A percentile compares a stretch with the other conserved stretches of the same genome.
Evolutionary conservation across 495 filamentous ascomycete genomes (phyloP).

Genomic region (Penicillium diatomitis): DNA sequence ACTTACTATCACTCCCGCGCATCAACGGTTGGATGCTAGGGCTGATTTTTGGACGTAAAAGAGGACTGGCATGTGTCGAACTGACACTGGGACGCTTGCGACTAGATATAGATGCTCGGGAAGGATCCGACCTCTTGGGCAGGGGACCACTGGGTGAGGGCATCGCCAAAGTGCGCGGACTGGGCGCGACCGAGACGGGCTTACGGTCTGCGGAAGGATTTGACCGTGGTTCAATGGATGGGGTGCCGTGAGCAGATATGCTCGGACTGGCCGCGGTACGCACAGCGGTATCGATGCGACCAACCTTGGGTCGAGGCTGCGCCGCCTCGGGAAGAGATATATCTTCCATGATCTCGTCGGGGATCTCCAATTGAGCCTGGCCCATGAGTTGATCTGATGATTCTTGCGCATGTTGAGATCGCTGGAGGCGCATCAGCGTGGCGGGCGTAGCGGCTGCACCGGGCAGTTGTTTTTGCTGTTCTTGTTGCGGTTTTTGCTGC

Average conservation of each 20-base stretch:
- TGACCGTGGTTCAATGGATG: constrained; percentile 23
- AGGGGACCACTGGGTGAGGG: constrained; percentile 36
- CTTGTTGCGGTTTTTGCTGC: too few species aligned
- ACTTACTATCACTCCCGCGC: constrained; percentile 63
- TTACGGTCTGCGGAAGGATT: constrained; percentile 11
- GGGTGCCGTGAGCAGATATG: constrained; percentile 23
- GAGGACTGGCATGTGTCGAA: constrained; percentile 74
- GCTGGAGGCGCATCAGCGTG: constrained; percentile 68
- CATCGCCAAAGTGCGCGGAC: constrained; percentile 30
- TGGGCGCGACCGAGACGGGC: constrained; percentile 24
- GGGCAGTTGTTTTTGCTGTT: constrained; percentile 7
- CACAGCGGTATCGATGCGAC: constrained; percentile 37
- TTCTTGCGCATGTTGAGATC: constrained; percentile 24
- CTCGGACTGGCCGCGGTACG: constrained; percentile 16
- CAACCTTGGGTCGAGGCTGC: constrained; percentile 26
- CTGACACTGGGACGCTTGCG: constrained; percentile 65
- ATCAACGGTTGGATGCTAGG: constrained; percentile 89
- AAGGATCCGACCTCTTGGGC: constrained; percentile 29
- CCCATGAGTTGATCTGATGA: constrained; percentile 18
- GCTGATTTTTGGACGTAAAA: constrained; percentile 84
- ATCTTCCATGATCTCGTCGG: constrained; percentile 56
- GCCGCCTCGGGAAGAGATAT: constrained; percentile 59
- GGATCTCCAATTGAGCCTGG: constrained; percentile 25
- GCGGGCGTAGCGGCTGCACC: constrained; percentile 64
- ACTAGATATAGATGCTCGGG: constrained; percentile 20